Evolutionary conservation across 176 grass and related monocot species (phyloP).

Genomic region (Rhipidocladum racemiflorum): DNA sequence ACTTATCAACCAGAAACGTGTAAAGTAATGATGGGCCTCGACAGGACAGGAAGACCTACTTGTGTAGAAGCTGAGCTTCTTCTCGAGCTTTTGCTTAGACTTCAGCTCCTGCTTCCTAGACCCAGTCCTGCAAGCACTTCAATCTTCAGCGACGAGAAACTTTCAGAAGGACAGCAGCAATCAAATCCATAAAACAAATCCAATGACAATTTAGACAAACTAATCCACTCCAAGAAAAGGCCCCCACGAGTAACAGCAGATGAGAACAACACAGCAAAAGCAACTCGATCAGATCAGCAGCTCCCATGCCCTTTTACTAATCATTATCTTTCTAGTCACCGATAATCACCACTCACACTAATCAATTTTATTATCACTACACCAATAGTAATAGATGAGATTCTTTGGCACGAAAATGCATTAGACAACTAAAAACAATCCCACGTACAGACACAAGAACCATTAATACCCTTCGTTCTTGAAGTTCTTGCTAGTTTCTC

Average conservation of each 20-base stretch:
- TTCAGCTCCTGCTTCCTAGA: constrained; percentile 47
- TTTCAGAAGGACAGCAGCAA: neutral
- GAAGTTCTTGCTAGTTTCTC: neutral
- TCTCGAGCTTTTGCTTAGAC: constrained; percentile 48
- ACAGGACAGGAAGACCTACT: constrained; percentile 22
- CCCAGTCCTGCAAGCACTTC: constrained; percentile 37
- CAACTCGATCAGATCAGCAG: neutral
- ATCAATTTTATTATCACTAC: neutral
- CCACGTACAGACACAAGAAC: no score
- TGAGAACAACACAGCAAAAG: neutral
- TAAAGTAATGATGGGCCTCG: neutral
- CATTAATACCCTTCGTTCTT: neutral
- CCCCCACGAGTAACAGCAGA: neutral
- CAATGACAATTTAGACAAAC: neutral
- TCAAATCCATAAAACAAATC: neutral
- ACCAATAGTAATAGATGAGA: neutral
- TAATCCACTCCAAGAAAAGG: constrained; percentile 7
- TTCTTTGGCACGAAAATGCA: neutral
- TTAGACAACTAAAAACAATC: neutral
- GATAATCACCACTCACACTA: neutral
- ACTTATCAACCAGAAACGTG: neutral
- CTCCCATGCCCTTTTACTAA: neutral
- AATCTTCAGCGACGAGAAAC: constrained; percentile 5
- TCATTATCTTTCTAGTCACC: neutral
- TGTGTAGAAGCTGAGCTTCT: constrained; percentile 46